Evolutionary conservation across 352 stramenopile genomes (phyloP).

Genomic region (Pythium sukuiense): DNA sequence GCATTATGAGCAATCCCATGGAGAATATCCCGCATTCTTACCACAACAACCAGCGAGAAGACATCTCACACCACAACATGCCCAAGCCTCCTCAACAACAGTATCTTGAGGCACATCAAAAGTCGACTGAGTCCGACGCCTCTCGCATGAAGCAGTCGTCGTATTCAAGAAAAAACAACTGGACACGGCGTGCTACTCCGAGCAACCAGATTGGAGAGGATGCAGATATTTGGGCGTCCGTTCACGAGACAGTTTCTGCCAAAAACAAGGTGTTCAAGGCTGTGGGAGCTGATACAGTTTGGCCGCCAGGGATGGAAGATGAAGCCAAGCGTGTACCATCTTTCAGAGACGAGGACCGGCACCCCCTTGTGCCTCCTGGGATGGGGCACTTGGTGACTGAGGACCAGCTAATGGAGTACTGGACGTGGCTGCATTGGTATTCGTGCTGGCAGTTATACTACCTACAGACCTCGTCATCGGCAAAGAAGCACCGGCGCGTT

Average conservation of each 20-base stretch:
- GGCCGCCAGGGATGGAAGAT: slow-evolving; percentile 56
- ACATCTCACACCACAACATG: not conserved
- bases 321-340: slow-evolving; percentile 28
- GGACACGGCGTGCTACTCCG: not conserved
- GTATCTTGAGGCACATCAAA: not conserved
- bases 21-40: not conserved
- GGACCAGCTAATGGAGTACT: slow-evolving; percentile 55
- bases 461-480: slow-evolving; percentile 32
- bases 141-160: not conserved
- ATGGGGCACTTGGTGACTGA: slow-evolving; percentile 57
- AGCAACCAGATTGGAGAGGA: not conserved
- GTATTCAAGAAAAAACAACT: not conserved
- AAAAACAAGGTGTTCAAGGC: not conserved
- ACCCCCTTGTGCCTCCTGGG: slow-evolving; percentile 45
- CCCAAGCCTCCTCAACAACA: not conserved
- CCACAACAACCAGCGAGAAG: not conserved
- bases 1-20: not conserved
- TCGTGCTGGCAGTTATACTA: slow-evolving; percentile 71
- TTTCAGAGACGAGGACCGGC: slow-evolving; percentile 23
- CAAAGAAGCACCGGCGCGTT: slow-evolving; percentile 4
- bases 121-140: not conserved
- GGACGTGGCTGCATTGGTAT: slow-evolving; percentile 71
- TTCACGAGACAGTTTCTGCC: not conserved
- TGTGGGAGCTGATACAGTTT: slow-evolving; percentile 22
- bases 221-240: not conserved